Conservation (phyloP, 2,329 filamentous ascomycete species). For the Fusarium sacchari region DNA sequence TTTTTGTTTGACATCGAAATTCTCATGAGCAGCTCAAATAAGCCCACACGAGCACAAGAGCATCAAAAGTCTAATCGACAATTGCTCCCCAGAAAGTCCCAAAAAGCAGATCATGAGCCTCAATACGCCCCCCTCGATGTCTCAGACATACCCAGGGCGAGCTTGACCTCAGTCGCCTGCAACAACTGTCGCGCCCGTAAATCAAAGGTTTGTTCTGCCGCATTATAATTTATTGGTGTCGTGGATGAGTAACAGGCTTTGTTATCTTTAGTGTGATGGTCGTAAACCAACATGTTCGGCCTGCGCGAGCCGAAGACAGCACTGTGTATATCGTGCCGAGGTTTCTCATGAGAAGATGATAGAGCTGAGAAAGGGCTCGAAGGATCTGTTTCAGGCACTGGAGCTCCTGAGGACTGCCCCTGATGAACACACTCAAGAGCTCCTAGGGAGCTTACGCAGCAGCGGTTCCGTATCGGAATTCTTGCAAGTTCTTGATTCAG, state of each 20-base stretch:
- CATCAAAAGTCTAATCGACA: conserved; percentile 16
- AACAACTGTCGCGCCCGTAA: conserved; percentile 17
- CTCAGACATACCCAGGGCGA: not conserved
- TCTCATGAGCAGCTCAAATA: conserved; percentile 11
- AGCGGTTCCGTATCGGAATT: conserved; percentile 8
- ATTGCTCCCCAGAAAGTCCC: conserved; percentile 5
- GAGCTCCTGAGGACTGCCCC: conserved; percentile 5
- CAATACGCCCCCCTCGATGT: conserved; percentile 7
- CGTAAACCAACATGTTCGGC: conserved; percentile 19
- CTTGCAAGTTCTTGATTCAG: not conserved
- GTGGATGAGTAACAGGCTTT: not conserved
- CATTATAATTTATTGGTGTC: too few relatives aligned
- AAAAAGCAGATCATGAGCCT: not conserved
- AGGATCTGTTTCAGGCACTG: conserved; percentile 6
- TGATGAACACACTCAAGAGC: not conserved
- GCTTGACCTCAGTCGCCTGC: conserved; percentile 21
- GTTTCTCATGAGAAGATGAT: conserved; percentile 13
- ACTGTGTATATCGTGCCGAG: conserved; percentile 19
- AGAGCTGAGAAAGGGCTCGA: conserved; percentile 7
- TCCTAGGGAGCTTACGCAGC: not conserved
- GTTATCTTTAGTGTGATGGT: conserved; percentile 13
- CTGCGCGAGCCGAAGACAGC: conserved; percentile 14
- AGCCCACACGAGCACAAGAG: conserved; percentile 3
- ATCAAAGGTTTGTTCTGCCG: conserved; percentile 12
- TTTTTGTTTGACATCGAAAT: not conserved